Percentiles rank a stretch among this genome's conserved stretches.
These are phyloP conservation scores for Phytophthora citrophthora DNA, from an alignment of 352 stramenopile species.

Conservation along the genomic window DNA sequence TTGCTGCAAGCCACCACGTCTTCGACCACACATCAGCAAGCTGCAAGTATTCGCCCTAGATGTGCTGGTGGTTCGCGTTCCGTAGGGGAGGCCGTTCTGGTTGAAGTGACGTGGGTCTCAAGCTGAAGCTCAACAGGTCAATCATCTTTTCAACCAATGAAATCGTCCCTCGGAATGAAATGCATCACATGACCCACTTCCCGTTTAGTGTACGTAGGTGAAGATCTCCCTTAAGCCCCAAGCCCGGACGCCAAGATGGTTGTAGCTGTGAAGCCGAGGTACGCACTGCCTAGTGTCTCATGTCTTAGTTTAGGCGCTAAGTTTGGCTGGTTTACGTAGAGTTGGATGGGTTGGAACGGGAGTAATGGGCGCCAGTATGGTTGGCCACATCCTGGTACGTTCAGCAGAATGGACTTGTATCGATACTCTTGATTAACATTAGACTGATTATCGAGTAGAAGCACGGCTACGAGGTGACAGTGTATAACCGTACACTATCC, in stretches of 20 bases:
- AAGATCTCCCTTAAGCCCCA: constrained; percentile 13
- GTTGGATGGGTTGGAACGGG: constrained; percentile 88
- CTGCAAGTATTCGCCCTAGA: constrained; percentile 2
- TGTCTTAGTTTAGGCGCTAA: neutral
- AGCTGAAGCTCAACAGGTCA: constrained; percentile 1
- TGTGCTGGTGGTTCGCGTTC: neutral
- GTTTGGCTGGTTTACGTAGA: constrained; percentile 28
- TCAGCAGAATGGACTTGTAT: neutral
- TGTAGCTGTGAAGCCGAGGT: constrained; percentile 37
- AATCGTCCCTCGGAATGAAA: constrained; percentile 8
- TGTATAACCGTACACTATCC: constrained; percentile 86
- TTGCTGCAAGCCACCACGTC: constrained; percentile 12
- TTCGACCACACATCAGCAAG: constrained; percentile 19
- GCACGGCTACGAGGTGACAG: constrained; percentile 85
- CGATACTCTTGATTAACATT: constrained; percentile 1
- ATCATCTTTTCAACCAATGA: constrained; percentile 24
- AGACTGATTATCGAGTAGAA: constrained; percentile 45
- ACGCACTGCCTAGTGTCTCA: neutral
- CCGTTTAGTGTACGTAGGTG: neutral
- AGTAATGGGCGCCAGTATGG: constrained; percentile 92
- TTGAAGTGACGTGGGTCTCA: constrained; percentile 11
- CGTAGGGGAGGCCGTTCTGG: neutral
- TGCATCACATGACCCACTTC: constrained; percentile 14
- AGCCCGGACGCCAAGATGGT: constrained; percentile 24
- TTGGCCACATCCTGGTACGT: constrained; percentile 81